Conservation (phyloP, 331 rosid genomes). For the Telfairia occidentalis region DNA sequence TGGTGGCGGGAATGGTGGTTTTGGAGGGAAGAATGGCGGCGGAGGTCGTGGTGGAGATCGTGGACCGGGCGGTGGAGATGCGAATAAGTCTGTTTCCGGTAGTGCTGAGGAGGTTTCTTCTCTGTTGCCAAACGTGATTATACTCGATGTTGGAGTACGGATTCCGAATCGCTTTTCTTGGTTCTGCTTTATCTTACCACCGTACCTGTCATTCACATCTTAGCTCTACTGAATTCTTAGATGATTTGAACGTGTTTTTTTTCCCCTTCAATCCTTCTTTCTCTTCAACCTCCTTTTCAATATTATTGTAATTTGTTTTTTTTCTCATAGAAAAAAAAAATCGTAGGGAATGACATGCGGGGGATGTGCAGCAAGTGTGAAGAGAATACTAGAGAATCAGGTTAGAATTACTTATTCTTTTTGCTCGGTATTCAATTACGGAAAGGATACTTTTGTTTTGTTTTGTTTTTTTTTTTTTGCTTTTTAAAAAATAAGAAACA, state of each 20-base stretch:
- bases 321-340: neutral
- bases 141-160: conserved; percentile 68
- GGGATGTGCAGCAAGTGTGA: conserved; percentile 87
- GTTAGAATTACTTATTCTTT: conserved; percentile 27
- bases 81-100: conserved; percentile 29
- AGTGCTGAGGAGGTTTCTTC: conserved; percentile 40
- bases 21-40: conserved; percentile 41
- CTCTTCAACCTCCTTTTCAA: neutral
- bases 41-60: conserved; percentile 44
- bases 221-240: neutral
- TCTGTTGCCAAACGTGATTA: conserved; percentile 37
- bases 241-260: neutral
- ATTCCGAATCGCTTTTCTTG: conserved; percentile 7
- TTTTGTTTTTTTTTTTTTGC: neutral
- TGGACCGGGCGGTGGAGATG: conserved; percentile 37
- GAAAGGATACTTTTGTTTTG: neutral
- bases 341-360: conserved; percentile 86
- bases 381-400: conserved; percentile 64
- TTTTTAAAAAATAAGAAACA: neutral
- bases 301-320: conserved; percentile 1
- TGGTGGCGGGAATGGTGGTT: conserved; percentile 46
- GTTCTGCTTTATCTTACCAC: neutral
- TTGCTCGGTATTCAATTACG: conserved; percentile 8
- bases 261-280: neutral
- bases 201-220: neutral